A percentile compares a stretch with the other conserved stretches of the same genome.
phyloP scores from a whole-genome alignment of 768 basidiomycete species.

The Amanita inopinata region DNA sequence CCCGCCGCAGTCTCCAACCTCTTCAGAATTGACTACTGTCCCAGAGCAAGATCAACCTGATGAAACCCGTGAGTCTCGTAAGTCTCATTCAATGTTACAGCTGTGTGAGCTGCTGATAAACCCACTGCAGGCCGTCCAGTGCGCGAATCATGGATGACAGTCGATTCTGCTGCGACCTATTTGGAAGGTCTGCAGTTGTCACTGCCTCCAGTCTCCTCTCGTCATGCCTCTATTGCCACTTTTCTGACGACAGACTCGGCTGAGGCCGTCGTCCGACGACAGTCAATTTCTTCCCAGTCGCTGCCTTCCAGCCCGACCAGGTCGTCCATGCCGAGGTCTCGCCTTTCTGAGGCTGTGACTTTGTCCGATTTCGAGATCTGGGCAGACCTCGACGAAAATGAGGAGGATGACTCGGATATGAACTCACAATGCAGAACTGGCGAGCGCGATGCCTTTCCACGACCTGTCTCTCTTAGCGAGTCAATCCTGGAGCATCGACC shows the following conservation, averaged over 20 bases:
- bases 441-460: conserved; percentile 30
- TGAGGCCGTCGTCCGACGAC: conserved; percentile 39
- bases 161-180: conserved; percentile 27
- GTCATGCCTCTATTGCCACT: conserved; percentile 39
- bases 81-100: background rate
- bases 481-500: conserved; percentile 18
- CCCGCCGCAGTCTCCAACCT: conserved; percentile 5
- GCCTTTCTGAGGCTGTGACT: conserved; percentile 25
- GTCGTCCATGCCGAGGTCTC: conserved; percentile 13
- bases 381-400: conserved; percentile 27
- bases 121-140: conserved; percentile 16
- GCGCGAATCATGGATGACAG: conserved; percentile 39
- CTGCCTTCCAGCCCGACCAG: conserved; percentile 6
- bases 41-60: conserved; percentile 6
- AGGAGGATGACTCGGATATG: conserved; percentile 12
- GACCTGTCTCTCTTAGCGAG: conserved; percentile 27
- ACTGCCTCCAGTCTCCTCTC: conserved; percentile 24
- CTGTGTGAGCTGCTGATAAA: background rate
- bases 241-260: conserved; percentile 47
- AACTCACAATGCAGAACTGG: conserved; percentile 6
- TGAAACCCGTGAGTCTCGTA: background rate
- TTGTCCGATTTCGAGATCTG: conserved; percentile 34
- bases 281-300: background rate
- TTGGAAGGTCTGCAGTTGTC: conserved; percentile 30
- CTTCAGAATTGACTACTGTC: conserved; percentile 6